Evolutionary conservation across 495 filamentous ascomycete genomes (phyloP), one percentile per base, ranked within the genome.

Genomic region (Xylaria cubensis): DNA sequence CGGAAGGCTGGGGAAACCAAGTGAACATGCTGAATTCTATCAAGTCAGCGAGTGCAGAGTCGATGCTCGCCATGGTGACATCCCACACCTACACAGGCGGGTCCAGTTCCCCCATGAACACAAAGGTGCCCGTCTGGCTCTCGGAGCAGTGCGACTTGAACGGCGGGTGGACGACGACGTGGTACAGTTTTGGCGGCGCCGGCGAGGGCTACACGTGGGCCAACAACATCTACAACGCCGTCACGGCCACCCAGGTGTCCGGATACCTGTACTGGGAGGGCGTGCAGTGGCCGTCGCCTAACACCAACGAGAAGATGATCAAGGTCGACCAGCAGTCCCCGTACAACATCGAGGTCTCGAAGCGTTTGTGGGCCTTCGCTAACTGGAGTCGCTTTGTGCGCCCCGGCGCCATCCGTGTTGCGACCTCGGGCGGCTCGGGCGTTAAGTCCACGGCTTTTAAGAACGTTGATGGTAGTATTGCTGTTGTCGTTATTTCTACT

Each of bases 151-250:
- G 81, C 64, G 86, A 87, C 70, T 79, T 87, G 19, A 82, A 84
- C 69, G 83, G 82, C 32, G 73, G 68, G 19, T 86, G 83, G 81
- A 82, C 77, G 29, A 83, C 85, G 15, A 69, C 79, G 6, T 90
- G 87, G 85, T 86, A 86, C 77, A 36, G 69, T 15, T 73, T 46
- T 58, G 86, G 86, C 66, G 83, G 79, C 26, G 79, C 80, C 1
- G 84, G 83, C 59, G 88, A 89, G 39, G 88, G 88, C 1, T 72
- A 88, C 46, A 85, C 85, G n/a, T 89, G 86, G 87, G 88, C 87
- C 8, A 86, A 84, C 72, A 83, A 85, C 70, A 85, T 90, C 69
- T 84, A 84, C 67, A 80, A 76, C 41, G 82, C 82, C 41, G 75
- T 90, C 15, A 80, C 81, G 9, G 79, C 72, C 67, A 79, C 74